Evolutionary conservation across 805 yeast genomes (phyloP), one percentile per base, ranked within the genome.

Genomic region (Groenewaldozyma salmanticensis): DNA sequence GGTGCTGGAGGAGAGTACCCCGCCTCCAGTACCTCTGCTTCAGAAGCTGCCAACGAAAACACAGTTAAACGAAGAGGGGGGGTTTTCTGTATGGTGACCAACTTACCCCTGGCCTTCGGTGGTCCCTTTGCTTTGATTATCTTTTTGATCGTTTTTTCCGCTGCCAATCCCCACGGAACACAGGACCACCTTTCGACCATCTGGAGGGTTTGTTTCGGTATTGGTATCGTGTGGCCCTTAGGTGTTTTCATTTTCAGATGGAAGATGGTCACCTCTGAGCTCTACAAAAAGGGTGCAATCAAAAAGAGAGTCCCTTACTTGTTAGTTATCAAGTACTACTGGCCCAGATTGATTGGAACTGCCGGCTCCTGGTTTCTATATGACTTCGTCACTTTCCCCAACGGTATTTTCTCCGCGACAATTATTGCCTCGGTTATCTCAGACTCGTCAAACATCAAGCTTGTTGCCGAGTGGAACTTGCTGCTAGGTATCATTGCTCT

Each of bases 1-100:
- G 92, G 92, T 47, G 73, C 80, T 42, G 87, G 87, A 47, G 85
- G 85, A 27, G 87, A 81, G 55, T 81, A 80, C 53, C 80, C 82
- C 7, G 77, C 82, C 1, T 74, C 79, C 17, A 74, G 84, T 0
- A 74, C 79, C 2, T 66, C 80, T 16, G 81, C 85, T 2, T 73
- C 77, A 35, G 87, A 81, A 54, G 81, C 87, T 21, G 82, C 85
- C 7, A 79, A 80, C 55, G 86, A 81, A 52, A 51, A 66, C 27
- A 68, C 76, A 5, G 67, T 70, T 52, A 44, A 47, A 6, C 7
- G 29, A 24, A 67, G 92, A 57, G 88, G 92, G 39, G 75, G 79
- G 31, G 66, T 71, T 17, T 78, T 81, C 52, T 70, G 73, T 27
- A 49, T 82, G 57, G 80, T 77, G 24, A 81, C 90, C 15, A 82